Evolutionary conservation across 164 flowering plant genomes (phyloP), one percentile per base, ranked within the genome.

Genomic region (Paratinospora sagittata): DNA sequence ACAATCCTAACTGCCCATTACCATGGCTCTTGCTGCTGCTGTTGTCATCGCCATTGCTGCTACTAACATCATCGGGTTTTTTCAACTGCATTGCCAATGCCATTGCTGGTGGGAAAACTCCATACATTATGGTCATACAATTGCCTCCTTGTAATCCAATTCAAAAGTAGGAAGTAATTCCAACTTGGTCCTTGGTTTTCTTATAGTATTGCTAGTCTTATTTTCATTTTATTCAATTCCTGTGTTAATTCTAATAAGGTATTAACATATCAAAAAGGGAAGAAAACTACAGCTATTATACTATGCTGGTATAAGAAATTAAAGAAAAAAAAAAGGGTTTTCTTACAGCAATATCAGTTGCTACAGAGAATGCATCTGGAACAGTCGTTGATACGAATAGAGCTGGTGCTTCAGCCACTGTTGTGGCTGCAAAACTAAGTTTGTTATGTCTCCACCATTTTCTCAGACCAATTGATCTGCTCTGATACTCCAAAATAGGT

Each of bases 101-200:
- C 94, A 91, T 91, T 52, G 87, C 89, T 8, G 94, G 94, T 24
- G 97, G 97, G 27, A 91, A 87, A 70, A 89, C 82, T 68, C 97
- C 97, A 77, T 84, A 89, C 11, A 88, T 71, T 74, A 85, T 73
- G 36, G 87, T 83, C 94, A 91, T 87, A 72, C 92, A 89, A 70
- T 88, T 87, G n/a, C 94, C 94, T 9, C 97, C 92, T 92, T 30
- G 34, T 91, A 75, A 52, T 71, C 57, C 79, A 80, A 74, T 71
- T 27, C 3, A 2, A 30, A 61, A 39, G 23, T 12, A 21, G 39
- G 4, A 66, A 34, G 8, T 7, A n/a, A 17, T 16, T 33, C 34
- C 34, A 30, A 30, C 3, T 30, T 4, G n/a, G n/a, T n/a, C n/a
- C n/a, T n/a, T n/a, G n/a, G n/a, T n/a, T n/a, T n/a, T n/a, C n/a